Evolutionary conservation across 2,329 filamentous ascomycete species (phyloP).

Genomic region (Apiospora phragmitis): DNA sequence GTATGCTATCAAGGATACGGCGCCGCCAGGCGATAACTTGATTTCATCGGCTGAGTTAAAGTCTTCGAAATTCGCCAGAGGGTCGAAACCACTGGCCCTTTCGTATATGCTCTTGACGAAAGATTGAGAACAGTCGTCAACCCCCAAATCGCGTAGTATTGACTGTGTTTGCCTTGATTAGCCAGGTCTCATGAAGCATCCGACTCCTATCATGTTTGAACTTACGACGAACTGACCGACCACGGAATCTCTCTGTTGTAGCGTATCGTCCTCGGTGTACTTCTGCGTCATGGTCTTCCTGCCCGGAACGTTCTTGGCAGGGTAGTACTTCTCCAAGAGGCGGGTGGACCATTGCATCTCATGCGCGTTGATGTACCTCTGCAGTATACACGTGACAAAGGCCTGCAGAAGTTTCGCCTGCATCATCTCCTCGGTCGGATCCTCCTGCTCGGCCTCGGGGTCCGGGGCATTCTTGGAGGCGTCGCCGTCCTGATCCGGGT

Average conservation of each 20-base stretch:
- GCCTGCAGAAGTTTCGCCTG: conserved; percentile 68
- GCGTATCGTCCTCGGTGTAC: conserved; percentile 63
- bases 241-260: conserved; percentile 63
- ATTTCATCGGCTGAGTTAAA: conserved; percentile 51
- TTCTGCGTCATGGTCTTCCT: conserved; percentile 61
- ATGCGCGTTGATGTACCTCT: conserved; percentile 68
- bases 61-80: conserved; percentile 49
- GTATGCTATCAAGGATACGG: conserved; percentile 60
- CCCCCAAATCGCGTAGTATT: conserved; percentile 62
- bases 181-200: conserved; percentile 15
- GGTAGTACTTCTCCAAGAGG: conserved; percentile 68
- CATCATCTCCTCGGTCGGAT: conserved; percentile 60
- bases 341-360: conserved; percentile 62
- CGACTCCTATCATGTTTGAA: conserved; percentile 17
- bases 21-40: conserved; percentile 58
- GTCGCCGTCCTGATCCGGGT: conserved; percentile 54
- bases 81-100: conserved; percentile 42
- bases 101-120: conserved; percentile 48
- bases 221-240: conserved; percentile 72
- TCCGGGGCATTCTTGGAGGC: conserved; percentile 59
- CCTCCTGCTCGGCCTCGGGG: conserved; percentile 57
- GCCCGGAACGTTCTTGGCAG: conserved; percentile 62
- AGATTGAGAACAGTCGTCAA: conserved; percentile 46
- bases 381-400: conserved; percentile 76
- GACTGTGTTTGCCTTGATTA: conserved; percentile 41